phyloP scores from a whole-genome alignment of 306 rosid genomes.

The Prunus dulcis region DNA sequence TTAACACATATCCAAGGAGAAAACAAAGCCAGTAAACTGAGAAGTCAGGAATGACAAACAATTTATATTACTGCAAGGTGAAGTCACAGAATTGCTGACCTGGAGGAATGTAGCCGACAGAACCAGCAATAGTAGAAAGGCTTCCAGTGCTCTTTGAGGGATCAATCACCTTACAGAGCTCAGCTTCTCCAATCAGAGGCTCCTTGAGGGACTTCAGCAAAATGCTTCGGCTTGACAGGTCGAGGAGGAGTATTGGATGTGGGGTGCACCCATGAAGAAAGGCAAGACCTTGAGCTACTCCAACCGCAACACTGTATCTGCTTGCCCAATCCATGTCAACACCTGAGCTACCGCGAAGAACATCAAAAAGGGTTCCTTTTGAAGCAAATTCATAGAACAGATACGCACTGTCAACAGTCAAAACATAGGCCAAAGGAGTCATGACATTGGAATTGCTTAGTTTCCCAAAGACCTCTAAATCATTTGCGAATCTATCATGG shows the following conservation, averaged over 20 bases:
- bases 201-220: slow-evolving; percentile 87
- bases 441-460: slow-evolving; percentile 88
- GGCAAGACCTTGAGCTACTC: slow-evolving; percentile 87
- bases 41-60: too few relatives aligned
- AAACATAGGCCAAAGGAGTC: slow-evolving; percentile 77
- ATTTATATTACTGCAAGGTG: not conserved
- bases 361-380: slow-evolving; percentile 67
- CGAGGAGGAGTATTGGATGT: slow-evolving; percentile 80
- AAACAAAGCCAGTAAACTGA: not conserved
- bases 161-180: slow-evolving; percentile 80
- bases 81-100: slow-evolving; percentile 45
- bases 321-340: slow-evolving; percentile 76
- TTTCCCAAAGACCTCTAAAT: slow-evolving; percentile 63
- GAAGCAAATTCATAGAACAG: slow-evolving; percentile 64
- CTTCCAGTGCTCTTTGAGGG: slow-evolving; percentile 85
- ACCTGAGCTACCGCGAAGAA: slow-evolving; percentile 57
- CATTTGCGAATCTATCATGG: slow-evolving; percentile 48
- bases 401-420: slow-evolving; percentile 63
- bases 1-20: not conserved
- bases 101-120: slow-evolving; percentile 96
- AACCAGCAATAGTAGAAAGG: slow-evolving; percentile 81
- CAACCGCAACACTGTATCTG: slow-evolving; percentile 83
- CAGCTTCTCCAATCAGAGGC: slow-evolving; percentile 89
- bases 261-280: slow-evolving; percentile 76
- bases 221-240: slow-evolving; percentile 72